Evolutionary conservation across 2,329 filamentous ascomycete genomes (phyloP).

Genomic region (Pseudogymnoascus sp.): DNA sequence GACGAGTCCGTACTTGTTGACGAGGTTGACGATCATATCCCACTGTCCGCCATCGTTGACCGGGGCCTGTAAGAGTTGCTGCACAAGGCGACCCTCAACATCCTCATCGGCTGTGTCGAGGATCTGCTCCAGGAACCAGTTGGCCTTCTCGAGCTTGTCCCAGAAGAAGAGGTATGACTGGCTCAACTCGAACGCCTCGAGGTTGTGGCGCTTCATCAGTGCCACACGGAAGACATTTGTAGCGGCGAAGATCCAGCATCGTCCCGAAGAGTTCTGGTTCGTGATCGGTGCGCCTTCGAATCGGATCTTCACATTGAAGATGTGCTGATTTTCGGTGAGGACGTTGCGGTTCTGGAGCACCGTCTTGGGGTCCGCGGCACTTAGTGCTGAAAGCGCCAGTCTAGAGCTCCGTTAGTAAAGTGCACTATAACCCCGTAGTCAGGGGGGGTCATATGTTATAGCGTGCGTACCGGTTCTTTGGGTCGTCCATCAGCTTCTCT

Average conservation of each 20-base stretch:
- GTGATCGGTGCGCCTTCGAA: constrained; percentile 78
- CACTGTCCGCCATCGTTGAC: constrained; percentile 81
- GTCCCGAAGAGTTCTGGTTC: constrained; percentile 72
- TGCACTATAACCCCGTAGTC: background rate
- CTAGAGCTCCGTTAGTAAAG: constrained; percentile 35
- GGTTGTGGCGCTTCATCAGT: constrained; percentile 74
- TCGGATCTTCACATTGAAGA: constrained; percentile 78
- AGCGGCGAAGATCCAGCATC: constrained; percentile 88
- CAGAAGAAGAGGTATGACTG: constrained; percentile 87
- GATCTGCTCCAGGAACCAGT: constrained; percentile 82
- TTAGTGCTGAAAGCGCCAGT: constrained; percentile 69
- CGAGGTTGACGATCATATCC: constrained; percentile 86
- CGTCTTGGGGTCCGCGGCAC: constrained; percentile 57
- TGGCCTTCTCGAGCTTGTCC: constrained; percentile 89
- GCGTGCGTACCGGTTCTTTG: constrained; percentile 53
- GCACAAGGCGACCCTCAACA: constrained; percentile 66
- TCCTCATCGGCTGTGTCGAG: constrained; percentile 66
- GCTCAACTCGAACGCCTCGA: constrained; percentile 76
- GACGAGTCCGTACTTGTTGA: constrained; percentile 82
- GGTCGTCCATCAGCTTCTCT: constrained; percentile 54
- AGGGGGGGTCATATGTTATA: background rate
- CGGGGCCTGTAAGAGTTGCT: constrained; percentile 60
- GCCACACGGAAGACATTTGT: constrained; percentile 91
- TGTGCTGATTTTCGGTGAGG: constrained; percentile 64
- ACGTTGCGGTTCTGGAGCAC: constrained; percentile 60